A percentile compares a stretch with the other conserved stretches of the same genome.
These are phyloP conservation scores for Zygosaccharomyces bailii DNA, from an alignment of 805 yeast genomes.

Conservation along the genomic window DNA sequence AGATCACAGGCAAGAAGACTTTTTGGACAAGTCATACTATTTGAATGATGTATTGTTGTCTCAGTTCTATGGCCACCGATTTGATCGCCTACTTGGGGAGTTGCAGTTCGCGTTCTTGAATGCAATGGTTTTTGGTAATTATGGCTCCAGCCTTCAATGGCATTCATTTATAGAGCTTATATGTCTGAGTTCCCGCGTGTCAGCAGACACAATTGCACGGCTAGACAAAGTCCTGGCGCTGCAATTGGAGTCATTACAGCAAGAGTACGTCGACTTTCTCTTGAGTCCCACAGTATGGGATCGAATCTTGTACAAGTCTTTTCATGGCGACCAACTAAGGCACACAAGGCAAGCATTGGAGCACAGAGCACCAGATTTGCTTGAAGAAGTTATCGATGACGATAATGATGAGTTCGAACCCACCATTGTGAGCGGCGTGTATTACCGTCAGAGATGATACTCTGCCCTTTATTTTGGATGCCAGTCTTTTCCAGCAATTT, in stretches of 20 bases:
- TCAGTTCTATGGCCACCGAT: conserved; percentile 27
- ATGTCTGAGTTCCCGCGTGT: conserved; percentile 18
- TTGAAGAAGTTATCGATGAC: conserved; percentile 4
- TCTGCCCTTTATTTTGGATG: neutral
- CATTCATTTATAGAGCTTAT: conserved; percentile 45
- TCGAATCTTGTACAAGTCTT: conserved; percentile 15
- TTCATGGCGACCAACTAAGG: conserved; percentile 12
- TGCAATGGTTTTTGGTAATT: conserved; percentile 54
- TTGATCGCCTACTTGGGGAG: conserved; percentile 47
- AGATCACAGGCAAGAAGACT: conserved; percentile 47
- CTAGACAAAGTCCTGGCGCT: conserved; percentile 22
- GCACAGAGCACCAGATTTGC: conserved; percentile 5
- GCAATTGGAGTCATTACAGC: conserved; percentile 25
- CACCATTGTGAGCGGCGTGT: conserved; percentile 20
- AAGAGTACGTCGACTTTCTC: conserved; percentile 24
- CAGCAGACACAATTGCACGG: conserved; percentile 1
- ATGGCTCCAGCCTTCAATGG: conserved; percentile 66
- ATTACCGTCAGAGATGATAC: conserved; percentile 9
- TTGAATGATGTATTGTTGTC: conserved; percentile 37
- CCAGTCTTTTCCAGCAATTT: neutral
- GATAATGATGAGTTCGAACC: conserved; percentile 23
- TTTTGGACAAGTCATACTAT: conserved; percentile 62
- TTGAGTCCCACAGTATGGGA: conserved; percentile 26
- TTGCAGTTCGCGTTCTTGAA: conserved; percentile 50
- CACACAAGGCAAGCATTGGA: conserved; percentile 7